Percentiles rank a stretch among this genome's conserved stretches.
Conservation (phyloP, 2,329 filamentous ascomycete genomes). For the Neophaeococcomyces mojaviensis region DNA sequence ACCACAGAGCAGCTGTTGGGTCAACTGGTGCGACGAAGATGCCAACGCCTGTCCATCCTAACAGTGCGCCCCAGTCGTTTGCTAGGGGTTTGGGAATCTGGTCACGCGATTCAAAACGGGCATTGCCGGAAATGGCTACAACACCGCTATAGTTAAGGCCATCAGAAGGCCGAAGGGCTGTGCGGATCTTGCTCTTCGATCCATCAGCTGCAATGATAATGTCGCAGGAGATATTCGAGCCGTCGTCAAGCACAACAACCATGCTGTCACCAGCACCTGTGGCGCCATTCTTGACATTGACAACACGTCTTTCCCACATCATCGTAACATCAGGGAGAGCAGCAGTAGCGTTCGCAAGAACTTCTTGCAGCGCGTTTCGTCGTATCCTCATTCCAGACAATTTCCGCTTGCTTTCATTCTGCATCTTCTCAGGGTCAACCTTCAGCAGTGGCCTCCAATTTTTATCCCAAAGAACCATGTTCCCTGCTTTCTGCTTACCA, state of each 20-base stretch:
- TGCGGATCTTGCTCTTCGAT: conserved; percentile 37
- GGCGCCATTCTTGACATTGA: conserved; percentile 9
- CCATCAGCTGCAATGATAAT: conserved; percentile 42
- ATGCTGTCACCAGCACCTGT: conserved; percentile 6
- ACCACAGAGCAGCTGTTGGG: conserved; percentile 36
- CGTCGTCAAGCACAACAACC: conserved; percentile 10
- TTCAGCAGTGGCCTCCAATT: conserved; percentile 7
- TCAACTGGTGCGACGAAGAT: conserved; percentile 43
- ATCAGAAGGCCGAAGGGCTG: conserved; percentile 33
- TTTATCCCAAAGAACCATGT: conserved; percentile 19
- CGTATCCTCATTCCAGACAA: conserved; percentile 16
- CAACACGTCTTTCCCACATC: conserved; percentile 14
- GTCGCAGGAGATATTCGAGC: conserved; percentile 24
- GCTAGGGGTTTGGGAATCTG: conserved; percentile 27
- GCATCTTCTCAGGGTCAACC: conserved; percentile 1
- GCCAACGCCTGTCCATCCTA: conserved; percentile 33
- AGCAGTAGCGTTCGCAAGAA: conserved; percentile 15
- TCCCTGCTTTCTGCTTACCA: conserved; percentile 3
- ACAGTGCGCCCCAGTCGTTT: conserved; percentile 36
- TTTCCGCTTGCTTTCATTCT: not conserved
- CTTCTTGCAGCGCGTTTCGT: conserved; percentile 16
- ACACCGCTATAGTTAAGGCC: conserved; percentile 34
- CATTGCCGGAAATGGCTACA: conserved; percentile 33
- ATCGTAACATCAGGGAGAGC: conserved; percentile 21
- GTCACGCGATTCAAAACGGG: conserved; percentile 27